These are phyloP conservation scores for Centaurea solstitialis DNA, from an alignment of 129 eudicot genomes.

Conservation along the genomic window DNA sequence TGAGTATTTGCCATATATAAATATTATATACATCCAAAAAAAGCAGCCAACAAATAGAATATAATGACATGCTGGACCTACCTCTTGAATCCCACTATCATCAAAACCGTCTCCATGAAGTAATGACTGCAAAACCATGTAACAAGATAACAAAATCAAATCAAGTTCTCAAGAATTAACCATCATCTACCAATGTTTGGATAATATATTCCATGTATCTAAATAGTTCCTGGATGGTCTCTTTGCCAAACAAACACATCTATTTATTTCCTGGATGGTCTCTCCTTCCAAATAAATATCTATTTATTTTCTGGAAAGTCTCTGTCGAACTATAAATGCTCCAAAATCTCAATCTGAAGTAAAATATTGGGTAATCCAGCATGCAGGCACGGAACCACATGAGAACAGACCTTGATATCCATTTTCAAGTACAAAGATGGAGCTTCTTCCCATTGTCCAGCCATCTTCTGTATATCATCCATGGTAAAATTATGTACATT, in stretches of 20 bases:
- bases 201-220: neutral
- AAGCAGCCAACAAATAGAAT: neutral
- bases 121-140: constrained; percentile 56
- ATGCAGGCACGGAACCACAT: neutral
- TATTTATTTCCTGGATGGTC: neutral
- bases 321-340: neutral
- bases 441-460: constrained; percentile 90
- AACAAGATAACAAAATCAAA: constrained; percentile 7
- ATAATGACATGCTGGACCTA: constrained; percentile 28
- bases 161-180: neutral
- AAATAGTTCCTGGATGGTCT: neutral
- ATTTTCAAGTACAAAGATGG: constrained; percentile 79
- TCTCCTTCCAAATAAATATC: neutral
- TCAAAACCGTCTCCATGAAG: constrained; percentile 79
- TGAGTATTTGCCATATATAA: neutral
- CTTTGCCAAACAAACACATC: neutral
- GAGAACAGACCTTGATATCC: constrained; percentile 67
- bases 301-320: neutral
- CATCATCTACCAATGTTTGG: neutral
- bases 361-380: neutral
- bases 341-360: neutral
- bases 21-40: neutral
- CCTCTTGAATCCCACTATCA: constrained; percentile 88
- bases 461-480: constrained; percentile 81
- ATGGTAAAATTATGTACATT: constrained; percentile 84